Evolutionary conservation across 306 rosid genomes (phyloP).

Genomic region (Cyamopsis tetragonoloba): DNA sequence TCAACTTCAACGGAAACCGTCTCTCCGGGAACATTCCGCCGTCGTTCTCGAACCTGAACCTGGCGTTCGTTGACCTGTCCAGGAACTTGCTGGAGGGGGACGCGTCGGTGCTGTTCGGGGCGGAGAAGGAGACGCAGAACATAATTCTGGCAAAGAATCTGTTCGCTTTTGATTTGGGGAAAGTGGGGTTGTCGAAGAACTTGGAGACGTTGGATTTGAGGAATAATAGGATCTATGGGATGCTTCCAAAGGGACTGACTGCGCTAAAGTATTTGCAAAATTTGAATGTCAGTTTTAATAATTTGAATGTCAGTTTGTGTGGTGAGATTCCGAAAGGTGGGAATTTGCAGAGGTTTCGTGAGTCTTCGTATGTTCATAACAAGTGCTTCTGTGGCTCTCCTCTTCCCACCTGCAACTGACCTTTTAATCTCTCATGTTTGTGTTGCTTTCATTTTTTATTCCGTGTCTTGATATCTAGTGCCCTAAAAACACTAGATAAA

Average conservation of each 20-base stretch:
- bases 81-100: conserved; percentile 24
- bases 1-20: neutral
- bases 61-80: conserved; percentile 1
- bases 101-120: conserved; percentile 28
- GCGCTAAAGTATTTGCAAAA: neutral
- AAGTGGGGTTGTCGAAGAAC: conserved; percentile 2
- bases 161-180: conserved; percentile 18
- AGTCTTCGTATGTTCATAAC: conserved; percentile 6
- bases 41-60: conserved; percentile 5
- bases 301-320: too few species aligned
- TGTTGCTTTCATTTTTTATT: too few species aligned
- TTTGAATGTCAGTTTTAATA: conserved; percentile 25
- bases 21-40: conserved; percentile 28
- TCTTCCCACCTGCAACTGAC: neutral
- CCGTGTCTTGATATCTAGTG: too few species aligned
- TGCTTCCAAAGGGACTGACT: neutral
- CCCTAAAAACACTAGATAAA: too few species aligned
- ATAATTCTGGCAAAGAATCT: neutral
- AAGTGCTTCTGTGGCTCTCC: conserved; percentile 32
- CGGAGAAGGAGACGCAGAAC: neutral
- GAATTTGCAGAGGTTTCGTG: neutral
- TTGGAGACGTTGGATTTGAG: neutral
- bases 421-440: too few species aligned
- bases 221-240: conserved; percentile 14
- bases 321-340: conserved; percentile 32